Conservation (phyloP, 176 grass and related monocot species). For the Musa beccarii region DNA sequence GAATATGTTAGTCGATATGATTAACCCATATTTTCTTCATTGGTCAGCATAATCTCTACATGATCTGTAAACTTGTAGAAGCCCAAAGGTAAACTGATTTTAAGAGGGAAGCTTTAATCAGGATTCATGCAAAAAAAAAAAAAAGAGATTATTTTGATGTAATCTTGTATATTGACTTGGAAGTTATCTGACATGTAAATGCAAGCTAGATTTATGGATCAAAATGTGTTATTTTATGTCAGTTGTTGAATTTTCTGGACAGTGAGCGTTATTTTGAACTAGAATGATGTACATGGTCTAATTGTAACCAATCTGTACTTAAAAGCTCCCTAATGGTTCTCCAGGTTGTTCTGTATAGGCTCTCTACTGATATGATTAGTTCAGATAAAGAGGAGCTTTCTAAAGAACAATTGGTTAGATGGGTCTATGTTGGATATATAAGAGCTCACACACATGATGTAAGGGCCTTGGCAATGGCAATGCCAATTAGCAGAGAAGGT, state of each 20-base stretch:
- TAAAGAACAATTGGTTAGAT: slow-evolving; percentile 47
- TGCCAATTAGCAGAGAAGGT: slow-evolving; percentile 89
- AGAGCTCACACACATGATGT: slow-evolving; percentile 89
- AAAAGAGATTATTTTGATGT: too few species aligned
- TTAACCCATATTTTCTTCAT: too few species aligned
- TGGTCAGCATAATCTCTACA: neutral
- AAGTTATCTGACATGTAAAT: too few species aligned
- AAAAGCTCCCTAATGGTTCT: neutral
- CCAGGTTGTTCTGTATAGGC: slow-evolving; percentile 88
- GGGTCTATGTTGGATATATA: slow-evolving; percentile 67
- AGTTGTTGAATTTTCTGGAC: too few species aligned
- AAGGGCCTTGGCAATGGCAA: slow-evolving; percentile 70
- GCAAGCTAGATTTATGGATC: too few species aligned
- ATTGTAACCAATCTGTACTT: too few species aligned
- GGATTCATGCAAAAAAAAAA: too few species aligned
- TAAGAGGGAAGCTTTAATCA: neutral
- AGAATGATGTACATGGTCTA: too few species aligned
- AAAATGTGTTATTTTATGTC: too few species aligned
- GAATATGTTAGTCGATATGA: too few species aligned
- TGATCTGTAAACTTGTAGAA: neutral
- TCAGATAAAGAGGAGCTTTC: slow-evolving; percentile 11
- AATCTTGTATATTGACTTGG: too few species aligned
- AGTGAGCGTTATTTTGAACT: too few species aligned
- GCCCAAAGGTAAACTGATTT: neutral
- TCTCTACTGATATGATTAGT: slow-evolving; percentile 29